Evolutionary conservation across 495 filamentous ascomycete genomes (phyloP).

Genomic region (Penicilliopsis zonata): DNA sequence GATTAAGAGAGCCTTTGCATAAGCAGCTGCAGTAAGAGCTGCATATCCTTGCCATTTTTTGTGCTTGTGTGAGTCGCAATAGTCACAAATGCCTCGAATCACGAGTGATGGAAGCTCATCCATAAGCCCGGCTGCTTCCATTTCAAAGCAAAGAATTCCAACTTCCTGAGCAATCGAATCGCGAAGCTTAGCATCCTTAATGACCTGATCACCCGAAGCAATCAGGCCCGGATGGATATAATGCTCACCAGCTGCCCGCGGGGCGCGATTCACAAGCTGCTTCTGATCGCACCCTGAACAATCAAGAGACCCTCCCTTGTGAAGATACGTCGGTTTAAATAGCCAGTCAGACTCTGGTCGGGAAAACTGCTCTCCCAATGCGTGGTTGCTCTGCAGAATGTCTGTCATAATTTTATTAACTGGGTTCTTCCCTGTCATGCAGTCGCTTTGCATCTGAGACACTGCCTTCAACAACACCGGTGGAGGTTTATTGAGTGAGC

Average conservation of each 20-base stretch:
- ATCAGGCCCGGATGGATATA: slow-evolving; percentile 21
- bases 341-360: slow-evolving; percentile 9
- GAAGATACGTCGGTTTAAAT: slow-evolving; percentile 11
- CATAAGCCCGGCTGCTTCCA: slow-evolving; percentile 25
- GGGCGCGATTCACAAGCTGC: slow-evolving; percentile 3
- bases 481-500: slow-evolving; percentile 17
- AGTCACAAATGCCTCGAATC: slow-evolving; percentile 17
- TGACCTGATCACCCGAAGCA: slow-evolving; percentile 21
- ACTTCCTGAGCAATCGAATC: slow-evolving; percentile 12
- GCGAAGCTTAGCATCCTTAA: slow-evolving; percentile 16
- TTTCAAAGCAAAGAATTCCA: slow-evolving; percentile 13
- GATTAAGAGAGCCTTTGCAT: slow-evolving; percentile 8
- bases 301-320: slow-evolving; percentile 4
- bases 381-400: slow-evolving; percentile 5
- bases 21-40: slow-evolving; percentile 15
- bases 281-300: slow-evolving; percentile 7
- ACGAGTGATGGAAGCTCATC: slow-evolving; percentile 12
- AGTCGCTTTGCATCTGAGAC: slow-evolving; percentile 6
- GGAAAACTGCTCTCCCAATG: slow-evolving; percentile 8
- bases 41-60: slow-evolving; percentile 17
- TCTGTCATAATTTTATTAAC: slow-evolving; percentile 6
- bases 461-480: slow-evolving; percentile 14
- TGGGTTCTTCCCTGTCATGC: slow-evolving; percentile 2
- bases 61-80: slow-evolving; percentile 17
- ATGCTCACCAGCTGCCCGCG: slow-evolving; percentile 4